A percentile compares a stretch with the other conserved stretches of the same genome.
phyloP scores from a whole-genome alignment of 2,329 filamentous ascomycete genomes.

The Pyrenophora graminea region DNA sequence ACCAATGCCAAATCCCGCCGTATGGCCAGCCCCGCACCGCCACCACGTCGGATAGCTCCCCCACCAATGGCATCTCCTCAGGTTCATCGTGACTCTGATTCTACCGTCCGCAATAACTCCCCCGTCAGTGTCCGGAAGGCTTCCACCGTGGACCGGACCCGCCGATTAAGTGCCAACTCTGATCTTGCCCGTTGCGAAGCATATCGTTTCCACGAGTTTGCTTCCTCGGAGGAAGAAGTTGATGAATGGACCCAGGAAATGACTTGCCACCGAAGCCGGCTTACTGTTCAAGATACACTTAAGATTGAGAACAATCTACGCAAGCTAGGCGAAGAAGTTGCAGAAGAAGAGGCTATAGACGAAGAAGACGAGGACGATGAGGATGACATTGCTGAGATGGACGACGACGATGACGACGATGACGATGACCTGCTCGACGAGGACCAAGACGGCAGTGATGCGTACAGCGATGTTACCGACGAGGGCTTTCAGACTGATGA shows the following conservation, averaged over 20 bases:
- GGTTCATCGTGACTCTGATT: conserved; percentile 55
- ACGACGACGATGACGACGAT: conserved; percentile 40
- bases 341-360: conserved; percentile 79
- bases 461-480: conserved; percentile 52
- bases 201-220: conserved; percentile 86
- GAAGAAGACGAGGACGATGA: conserved; percentile 55
- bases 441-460: conserved; percentile 52
- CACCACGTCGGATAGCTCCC: conserved; percentile 26
- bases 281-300: conserved; percentile 89
- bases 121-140: conserved; percentile 51
- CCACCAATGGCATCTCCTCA: conserved; percentile 39
- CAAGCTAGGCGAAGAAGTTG: conserved; percentile 78
- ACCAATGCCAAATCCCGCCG: conserved; percentile 45
- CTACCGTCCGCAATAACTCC: conserved; percentile 55
- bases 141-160: conserved; percentile 35
- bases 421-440: conserved; percentile 53
- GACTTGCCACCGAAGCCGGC: conserved; percentile 65
- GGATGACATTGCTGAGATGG: conserved; percentile 50
- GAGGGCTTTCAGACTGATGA: conserved; percentile 83
- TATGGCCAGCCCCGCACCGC: conserved; percentile 52
- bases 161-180: conserved; percentile 44
- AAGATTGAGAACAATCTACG: conserved; percentile 88
- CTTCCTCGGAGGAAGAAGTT: conserved; percentile 79
- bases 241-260: conserved; percentile 89
- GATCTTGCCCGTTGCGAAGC: conserved; percentile 58